These are phyloP conservation scores for Penicillium sclerotiorum DNA, from an alignment of 2,329 filamentous ascomycete species.

Conservation along the genomic window DNA sequence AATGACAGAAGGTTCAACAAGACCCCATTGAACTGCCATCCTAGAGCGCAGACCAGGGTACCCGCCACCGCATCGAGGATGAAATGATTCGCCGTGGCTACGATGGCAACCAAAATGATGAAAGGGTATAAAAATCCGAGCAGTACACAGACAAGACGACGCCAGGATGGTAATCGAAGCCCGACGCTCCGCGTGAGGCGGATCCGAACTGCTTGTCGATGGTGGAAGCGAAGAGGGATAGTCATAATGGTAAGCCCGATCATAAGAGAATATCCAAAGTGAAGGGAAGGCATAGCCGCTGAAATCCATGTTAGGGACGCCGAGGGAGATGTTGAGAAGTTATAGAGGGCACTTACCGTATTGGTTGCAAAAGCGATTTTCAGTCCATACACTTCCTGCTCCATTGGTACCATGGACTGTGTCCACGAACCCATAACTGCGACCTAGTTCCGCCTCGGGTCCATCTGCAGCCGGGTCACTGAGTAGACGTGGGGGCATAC, in stretches of 20 bases:
- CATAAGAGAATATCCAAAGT: constrained; percentile 75
- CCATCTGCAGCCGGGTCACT: constrained; percentile 59
- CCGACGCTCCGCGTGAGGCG: constrained; percentile 39
- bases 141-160: constrained; percentile 53
- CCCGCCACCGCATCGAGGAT: constrained; percentile 72
- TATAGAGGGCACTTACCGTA: constrained; percentile 56
- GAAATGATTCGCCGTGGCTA: constrained; percentile 73
- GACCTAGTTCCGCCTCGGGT: constrained; percentile 58
- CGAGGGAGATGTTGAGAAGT: background rate
- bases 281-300: constrained; percentile 75
- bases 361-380: constrained; percentile 74
- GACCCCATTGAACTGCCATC: constrained; percentile 59
- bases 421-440: constrained; percentile 62
- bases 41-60: constrained; percentile 64
- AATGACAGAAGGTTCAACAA: constrained; percentile 66
- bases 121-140: constrained; percentile 66
- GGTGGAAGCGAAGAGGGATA: constrained; percentile 62
- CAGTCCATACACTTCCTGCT: constrained; percentile 70
- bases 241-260: constrained; percentile 70
- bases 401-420: constrained; percentile 61
- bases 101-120: constrained; percentile 67
- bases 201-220: constrained; percentile 45
- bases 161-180: constrained; percentile 51
- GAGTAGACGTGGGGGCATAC: constrained; percentile 62
- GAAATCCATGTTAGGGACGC: constrained; percentile 4